Evolutionary conservation across 495 filamentous ascomycete genomes (phyloP).

Genomic region (Xylaria telfairii): DNA sequence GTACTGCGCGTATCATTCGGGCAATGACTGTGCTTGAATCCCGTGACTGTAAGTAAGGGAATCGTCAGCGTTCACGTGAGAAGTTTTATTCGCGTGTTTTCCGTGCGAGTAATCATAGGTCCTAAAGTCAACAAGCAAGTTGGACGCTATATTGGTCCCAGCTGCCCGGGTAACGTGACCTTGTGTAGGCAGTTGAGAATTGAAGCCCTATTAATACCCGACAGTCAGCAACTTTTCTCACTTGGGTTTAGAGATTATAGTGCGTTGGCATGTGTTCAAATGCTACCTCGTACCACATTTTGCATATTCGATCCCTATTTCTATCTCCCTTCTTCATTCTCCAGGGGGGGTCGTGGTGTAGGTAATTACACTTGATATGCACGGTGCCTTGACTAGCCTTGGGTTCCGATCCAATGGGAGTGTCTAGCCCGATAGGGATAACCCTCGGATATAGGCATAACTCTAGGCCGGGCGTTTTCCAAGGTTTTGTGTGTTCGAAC

Average conservation of each 20-base stretch:
- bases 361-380: too few species aligned
- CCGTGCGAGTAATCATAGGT: neutral
- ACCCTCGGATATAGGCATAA: too few species aligned
- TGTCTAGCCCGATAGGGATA: too few species aligned
- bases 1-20: neutral
- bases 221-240: neutral
- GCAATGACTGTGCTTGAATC: neutral
- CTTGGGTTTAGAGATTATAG: neutral
- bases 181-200: neutral
- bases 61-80: neutral
- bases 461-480: too few species aligned
- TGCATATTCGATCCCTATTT: neutral
- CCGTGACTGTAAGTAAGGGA: neutral
- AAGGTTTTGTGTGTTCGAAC: too few species aligned
- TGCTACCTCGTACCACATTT: neutral
- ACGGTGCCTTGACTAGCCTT: too few species aligned
- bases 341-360: too few species aligned
- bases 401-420: too few species aligned
- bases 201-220: neutral
- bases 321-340: too few species aligned
- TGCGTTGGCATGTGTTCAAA: neutral
- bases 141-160: neutral
- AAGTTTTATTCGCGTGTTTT: neutral
- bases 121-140: neutral
- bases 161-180: neutral